Evolutionary conservation across 2,329 filamentous ascomycete genomes (phyloP).

Genomic region (Ophiostoma piceae): DNA sequence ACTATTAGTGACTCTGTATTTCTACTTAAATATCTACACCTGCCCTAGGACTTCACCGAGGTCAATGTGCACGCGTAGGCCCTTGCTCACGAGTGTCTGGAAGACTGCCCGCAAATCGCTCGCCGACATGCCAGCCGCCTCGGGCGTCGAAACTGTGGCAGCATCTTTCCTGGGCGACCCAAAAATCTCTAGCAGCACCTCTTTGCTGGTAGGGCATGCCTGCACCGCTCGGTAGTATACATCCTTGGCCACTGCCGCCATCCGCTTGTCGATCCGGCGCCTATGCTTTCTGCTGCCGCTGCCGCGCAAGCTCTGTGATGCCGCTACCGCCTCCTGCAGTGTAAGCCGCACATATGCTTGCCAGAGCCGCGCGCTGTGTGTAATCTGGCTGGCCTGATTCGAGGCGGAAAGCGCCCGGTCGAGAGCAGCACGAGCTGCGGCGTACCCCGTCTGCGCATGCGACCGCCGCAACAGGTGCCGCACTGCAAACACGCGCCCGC

Average conservation of each 20-base stretch:
- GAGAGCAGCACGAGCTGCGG: slow-evolving; percentile 40
- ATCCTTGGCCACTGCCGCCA: slow-evolving; percentile 37
- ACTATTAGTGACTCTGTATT: neutral
- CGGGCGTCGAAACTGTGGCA: neutral
- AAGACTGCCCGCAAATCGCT: slow-evolving; percentile 45
- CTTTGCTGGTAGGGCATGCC: slow-evolving; percentile 48
- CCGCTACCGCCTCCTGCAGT: slow-evolving; percentile 18
- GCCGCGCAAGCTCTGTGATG: slow-evolving; percentile 33
- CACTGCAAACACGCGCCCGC: slow-evolving; percentile 40
- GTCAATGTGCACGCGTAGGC: slow-evolving; percentile 29
- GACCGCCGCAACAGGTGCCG: slow-evolving; percentile 41
- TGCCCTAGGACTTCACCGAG: slow-evolving; percentile 23
- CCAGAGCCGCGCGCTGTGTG: slow-evolving; percentile 41
- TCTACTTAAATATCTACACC: neutral
- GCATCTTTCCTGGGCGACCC: neutral
- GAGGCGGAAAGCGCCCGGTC: slow-evolving; percentile 44
- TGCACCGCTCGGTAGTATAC: slow-evolving; percentile 45
- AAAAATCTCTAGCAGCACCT: slow-evolving; percentile 49
- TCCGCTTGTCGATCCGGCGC: slow-evolving; percentile 19
- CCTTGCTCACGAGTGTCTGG: slow-evolving; percentile 25
- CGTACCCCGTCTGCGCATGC: neutral
- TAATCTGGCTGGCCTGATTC: neutral
- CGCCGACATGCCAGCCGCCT: slow-evolving; percentile 39
- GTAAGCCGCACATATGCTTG: slow-evolving; percentile 45
- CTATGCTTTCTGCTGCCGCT: slow-evolving; percentile 22